Evolutionary conservation across 257 asterid genomes (phyloP).

Genomic region (Phtheirospermum japonicum): DNA sequence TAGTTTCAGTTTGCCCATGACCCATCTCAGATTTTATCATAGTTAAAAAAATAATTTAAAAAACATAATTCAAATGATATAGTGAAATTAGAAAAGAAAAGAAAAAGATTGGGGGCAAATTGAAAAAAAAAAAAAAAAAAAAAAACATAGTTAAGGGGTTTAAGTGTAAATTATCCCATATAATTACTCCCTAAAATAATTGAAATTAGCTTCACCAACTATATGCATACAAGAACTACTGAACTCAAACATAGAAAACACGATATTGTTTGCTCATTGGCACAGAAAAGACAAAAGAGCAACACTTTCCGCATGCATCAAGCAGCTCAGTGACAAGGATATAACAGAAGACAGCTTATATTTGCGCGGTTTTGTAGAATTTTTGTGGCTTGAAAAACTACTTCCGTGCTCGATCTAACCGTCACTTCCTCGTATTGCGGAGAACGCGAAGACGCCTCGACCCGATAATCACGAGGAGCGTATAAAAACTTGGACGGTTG

Average conservation of each 20-base stretch:
- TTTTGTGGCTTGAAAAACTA: slow-evolving; percentile 67
- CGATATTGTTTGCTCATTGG: too few species aligned
- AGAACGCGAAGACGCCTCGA: slow-evolving; percentile 49
- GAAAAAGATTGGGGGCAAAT: too few species aligned
- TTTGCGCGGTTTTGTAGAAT: slow-evolving; percentile 55
- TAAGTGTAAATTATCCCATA: not conserved
- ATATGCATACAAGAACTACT: too few species aligned
- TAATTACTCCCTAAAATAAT: not conserved
- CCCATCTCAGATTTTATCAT: too few species aligned
- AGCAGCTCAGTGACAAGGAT: slow-evolving; percentile 78
- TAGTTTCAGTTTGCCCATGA: too few species aligned
- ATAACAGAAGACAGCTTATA: slow-evolving; percentile 70
- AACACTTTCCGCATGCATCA: slow-evolving; percentile 24
- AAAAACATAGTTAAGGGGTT: not conserved
- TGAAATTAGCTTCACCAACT: not conserved
- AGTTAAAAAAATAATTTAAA: too few species aligned
- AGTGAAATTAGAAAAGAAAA: too few species aligned
- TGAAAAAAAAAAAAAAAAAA: too few species aligned
- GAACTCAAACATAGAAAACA: too few species aligned
- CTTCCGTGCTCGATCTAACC: slow-evolving; percentile 73
- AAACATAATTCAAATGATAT: too few species aligned
- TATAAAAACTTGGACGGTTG: slow-evolving; percentile 70
- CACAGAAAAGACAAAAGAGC: not conserved
- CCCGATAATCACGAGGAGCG: slow-evolving; percentile 70
- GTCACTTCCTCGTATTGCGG: slow-evolving; percentile 69